Conservation (phyloP, 2,329 filamentous ascomycete species). For the Aaosphaeria arxii region DNA sequence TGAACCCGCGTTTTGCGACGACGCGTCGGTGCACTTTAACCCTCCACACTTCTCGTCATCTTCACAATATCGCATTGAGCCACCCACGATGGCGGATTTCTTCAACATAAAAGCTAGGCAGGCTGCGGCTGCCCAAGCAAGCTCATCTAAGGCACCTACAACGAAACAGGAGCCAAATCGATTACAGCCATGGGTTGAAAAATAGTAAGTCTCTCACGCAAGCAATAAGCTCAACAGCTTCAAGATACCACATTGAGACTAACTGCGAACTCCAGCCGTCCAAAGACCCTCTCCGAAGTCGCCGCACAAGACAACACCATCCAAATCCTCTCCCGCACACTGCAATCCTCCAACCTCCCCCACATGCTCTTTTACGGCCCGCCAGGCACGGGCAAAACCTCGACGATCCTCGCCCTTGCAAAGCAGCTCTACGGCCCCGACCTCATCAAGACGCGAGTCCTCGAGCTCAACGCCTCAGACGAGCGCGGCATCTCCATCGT, state of each 20-base stretch:
- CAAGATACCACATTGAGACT: neutral
- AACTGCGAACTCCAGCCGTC: slow-evolving; percentile 60
- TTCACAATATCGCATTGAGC: neutral
- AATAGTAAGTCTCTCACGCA: slow-evolving; percentile 67
- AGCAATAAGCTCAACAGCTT: neutral
- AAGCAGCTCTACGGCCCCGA: slow-evolving; percentile 97
- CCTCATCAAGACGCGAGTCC: slow-evolving; percentile 88
- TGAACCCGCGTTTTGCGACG: slow-evolving; percentile 26
- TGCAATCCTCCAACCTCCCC: slow-evolving; percentile 95
- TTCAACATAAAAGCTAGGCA: slow-evolving; percentile 91
- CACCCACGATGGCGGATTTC: slow-evolving; percentile 73
- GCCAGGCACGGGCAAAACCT: slow-evolving; percentile 96
- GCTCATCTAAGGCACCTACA: slow-evolving; percentile 64
- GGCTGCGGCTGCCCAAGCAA: slow-evolving; percentile 68
- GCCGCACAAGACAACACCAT: slow-evolving; percentile 97
- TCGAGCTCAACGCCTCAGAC: slow-evolving; percentile 98
- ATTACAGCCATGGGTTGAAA: slow-evolving; percentile 95
- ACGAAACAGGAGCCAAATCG: slow-evolving; percentile 61
- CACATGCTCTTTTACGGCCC: slow-evolving; percentile 99
- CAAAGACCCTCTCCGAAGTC: slow-evolving; percentile 90
- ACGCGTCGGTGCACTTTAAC: slow-evolving; percentile 26
- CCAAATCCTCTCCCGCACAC: slow-evolving; percentile 82
- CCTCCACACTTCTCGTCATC: neutral
- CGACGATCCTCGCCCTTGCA: slow-evolving; percentile 91
- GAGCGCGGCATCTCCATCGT: slow-evolving; percentile 97